Conservation (phyloP, 2,329 filamentous ascomycete species). For the Colletotrichum tamarilloi region DNA sequence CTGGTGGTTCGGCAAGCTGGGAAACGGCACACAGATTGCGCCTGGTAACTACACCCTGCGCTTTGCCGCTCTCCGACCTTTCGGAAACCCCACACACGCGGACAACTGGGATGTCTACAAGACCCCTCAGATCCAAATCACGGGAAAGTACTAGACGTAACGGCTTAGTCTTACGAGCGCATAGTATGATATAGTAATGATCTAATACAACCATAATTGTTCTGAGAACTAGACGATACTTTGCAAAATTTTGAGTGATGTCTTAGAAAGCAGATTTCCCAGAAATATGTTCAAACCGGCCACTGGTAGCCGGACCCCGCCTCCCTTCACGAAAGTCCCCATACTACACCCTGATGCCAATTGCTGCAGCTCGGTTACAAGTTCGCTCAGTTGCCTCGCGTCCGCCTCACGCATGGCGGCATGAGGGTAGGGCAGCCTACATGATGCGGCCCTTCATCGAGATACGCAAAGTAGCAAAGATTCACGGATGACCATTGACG, state of each 20-base stretch:
- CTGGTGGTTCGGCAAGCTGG: slow-evolving; percentile 57
- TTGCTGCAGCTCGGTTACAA: neutral
- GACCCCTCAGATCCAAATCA: slow-evolving; percentile 46
- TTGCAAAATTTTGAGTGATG: too few relatives aligned
- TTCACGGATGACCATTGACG: too few relatives aligned
- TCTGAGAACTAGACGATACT: neutral
- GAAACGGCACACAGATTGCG: slow-evolving; percentile 54
- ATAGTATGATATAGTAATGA: slow-evolving; percentile 15
- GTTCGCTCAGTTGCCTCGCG: neutral
- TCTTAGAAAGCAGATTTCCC: too few relatives aligned
- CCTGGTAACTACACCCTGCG: slow-evolving; percentile 55
- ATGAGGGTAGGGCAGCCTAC: neutral
- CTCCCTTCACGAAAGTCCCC: neutral
- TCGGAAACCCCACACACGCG: slow-evolving; percentile 52
- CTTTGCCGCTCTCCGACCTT: slow-evolving; percentile 53
- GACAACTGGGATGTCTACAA: slow-evolving; percentile 55
- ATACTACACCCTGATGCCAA: neutral
- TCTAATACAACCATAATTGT: neutral
- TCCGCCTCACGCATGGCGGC: neutral
- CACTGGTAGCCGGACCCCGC: neutral
- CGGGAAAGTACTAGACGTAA: slow-evolving; percentile 37
- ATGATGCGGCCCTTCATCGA: neutral
- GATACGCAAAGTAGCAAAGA: neutral
- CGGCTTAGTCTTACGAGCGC: neutral
- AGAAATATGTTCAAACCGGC: too few relatives aligned